A percentile compares a stretch with the other conserved stretches of the same genome.
These are phyloP conservation scores for Aureobasidium melanogenum DNA, from an alignment of 2,329 filamentous ascomycete species.

Conservation along the genomic window DNA sequence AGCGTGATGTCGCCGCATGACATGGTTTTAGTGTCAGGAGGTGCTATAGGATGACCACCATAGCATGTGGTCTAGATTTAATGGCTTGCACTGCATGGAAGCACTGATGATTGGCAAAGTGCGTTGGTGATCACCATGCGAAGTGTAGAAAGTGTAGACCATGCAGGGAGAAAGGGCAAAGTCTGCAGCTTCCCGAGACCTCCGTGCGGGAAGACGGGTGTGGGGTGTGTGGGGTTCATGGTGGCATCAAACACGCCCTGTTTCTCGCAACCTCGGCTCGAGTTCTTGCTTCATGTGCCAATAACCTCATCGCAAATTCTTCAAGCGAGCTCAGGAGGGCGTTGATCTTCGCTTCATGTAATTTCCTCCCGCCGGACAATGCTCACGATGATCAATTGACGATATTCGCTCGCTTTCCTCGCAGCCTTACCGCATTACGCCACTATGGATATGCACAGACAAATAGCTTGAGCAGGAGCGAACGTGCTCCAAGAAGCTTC, in stretches of 20 bases:
- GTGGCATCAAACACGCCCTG: neutral
- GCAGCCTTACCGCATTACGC: neutral
- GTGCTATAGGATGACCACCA: neutral
- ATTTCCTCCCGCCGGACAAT: neutral
- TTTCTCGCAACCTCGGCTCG: neutral
- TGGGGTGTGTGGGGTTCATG: neutral
- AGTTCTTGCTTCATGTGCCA: neutral
- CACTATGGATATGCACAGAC: neutral
- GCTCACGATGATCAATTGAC: neutral
- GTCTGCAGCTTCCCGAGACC: neutral
- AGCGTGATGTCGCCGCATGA: neutral
- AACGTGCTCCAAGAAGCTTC: neutral
- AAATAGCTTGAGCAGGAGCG: neutral
- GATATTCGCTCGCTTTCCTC: neutral
- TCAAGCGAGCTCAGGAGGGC: neutral
- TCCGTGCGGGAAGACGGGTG: neutral
- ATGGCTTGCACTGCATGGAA: neutral
- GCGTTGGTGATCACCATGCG: neutral
- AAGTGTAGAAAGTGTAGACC: neutral
- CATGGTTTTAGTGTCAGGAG: neutral
- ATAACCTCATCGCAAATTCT: neutral
- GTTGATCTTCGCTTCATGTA: neutral
- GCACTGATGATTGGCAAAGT: neutral
- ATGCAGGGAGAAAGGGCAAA: neutral
- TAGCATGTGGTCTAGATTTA: conserved; percentile 2